Conservation (phyloP, 768 basidiomycete genomes). For the Termitomyces sp. region DNA sequence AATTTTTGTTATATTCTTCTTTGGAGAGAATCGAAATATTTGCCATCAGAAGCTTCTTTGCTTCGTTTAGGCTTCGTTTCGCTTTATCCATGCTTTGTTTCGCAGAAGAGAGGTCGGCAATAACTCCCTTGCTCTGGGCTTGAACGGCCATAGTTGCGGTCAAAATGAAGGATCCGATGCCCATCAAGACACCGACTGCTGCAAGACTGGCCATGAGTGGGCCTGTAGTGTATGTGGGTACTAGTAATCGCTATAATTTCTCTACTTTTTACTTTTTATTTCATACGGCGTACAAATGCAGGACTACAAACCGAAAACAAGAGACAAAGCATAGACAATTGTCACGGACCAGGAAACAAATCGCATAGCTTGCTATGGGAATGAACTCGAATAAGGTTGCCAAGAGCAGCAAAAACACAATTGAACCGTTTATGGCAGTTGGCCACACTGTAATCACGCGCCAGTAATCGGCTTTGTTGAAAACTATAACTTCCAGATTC, state of each 20-base stretch:
- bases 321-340: background rate
- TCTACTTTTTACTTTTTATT: no score
- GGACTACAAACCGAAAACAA: background rate
- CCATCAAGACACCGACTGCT: background rate
- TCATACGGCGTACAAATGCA: no score
- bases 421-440: background rate
- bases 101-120: background rate
- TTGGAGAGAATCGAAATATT: background rate
- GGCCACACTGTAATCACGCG: background rate
- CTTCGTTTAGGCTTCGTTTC: background rate
- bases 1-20: background rate
- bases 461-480: background rate
- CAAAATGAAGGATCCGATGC: background rate
- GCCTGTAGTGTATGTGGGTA: background rate
- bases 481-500: background rate
- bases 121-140: background rate
- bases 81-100: background rate
- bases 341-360: background rate
- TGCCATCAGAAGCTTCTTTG: background rate
- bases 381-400: background rate
- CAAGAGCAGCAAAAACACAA: background rate
- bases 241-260: background rate
- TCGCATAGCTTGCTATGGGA: no score
- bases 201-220: background rate
- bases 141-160: background rate